A percentile compares a stretch with the other conserved stretches of the same genome.
phyloP scores from a whole-genome alignment of 2,329 filamentous ascomycete species.

The Rhinocladiella mackenziei region DNA sequence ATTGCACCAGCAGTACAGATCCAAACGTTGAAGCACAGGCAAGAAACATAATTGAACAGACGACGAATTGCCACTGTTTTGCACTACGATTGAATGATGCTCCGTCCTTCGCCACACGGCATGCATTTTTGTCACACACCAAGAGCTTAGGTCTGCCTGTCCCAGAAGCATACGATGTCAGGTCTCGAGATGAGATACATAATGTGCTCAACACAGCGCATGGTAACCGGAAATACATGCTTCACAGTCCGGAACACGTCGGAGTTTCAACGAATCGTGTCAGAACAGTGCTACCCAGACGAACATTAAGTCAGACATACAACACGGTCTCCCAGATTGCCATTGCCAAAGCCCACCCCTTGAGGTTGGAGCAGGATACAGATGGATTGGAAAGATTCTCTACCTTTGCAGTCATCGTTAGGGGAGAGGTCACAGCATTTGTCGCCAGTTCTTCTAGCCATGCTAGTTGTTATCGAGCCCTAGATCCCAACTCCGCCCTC shows the following conservation, averaged over 20 bases:
- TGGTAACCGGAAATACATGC: constrained; percentile 52
- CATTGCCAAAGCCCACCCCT: constrained; percentile 54
- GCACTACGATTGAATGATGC: constrained; percentile 10
- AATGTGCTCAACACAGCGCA: constrained; percentile 48
- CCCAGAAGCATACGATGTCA: constrained; percentile 53
- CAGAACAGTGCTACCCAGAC: constrained; percentile 54
- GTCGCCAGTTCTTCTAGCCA: constrained; percentile 60
- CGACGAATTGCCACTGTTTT: constrained; percentile 52
- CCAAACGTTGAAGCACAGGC: constrained; percentile 63
- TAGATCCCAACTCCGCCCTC: constrained; percentile 53
- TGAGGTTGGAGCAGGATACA: constrained; percentile 67
- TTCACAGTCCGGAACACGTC: constrained; percentile 57
- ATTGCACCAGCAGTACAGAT: constrained; percentile 62
- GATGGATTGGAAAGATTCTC: constrained; percentile 60
- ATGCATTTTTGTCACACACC: constrained; percentile 17
- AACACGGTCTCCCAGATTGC: constrained; percentile 52
- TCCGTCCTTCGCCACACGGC: constrained; percentile 6
- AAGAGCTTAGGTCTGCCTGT: constrained; percentile 35
- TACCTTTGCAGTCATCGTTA: constrained; percentile 64
- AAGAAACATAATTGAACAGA: constrained; percentile 57
- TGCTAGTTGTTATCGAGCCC: constrained; percentile 59
- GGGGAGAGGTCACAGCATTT: constrained; percentile 62
- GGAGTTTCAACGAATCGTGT: constrained; percentile 50
- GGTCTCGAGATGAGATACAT: constrained; percentile 52
- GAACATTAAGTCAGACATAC: constrained; percentile 52